These are phyloP conservation scores for Tillandsia leiboldiana DNA, from an alignment of 176 grass and related monocot species.

Conservation along the genomic window DNA sequence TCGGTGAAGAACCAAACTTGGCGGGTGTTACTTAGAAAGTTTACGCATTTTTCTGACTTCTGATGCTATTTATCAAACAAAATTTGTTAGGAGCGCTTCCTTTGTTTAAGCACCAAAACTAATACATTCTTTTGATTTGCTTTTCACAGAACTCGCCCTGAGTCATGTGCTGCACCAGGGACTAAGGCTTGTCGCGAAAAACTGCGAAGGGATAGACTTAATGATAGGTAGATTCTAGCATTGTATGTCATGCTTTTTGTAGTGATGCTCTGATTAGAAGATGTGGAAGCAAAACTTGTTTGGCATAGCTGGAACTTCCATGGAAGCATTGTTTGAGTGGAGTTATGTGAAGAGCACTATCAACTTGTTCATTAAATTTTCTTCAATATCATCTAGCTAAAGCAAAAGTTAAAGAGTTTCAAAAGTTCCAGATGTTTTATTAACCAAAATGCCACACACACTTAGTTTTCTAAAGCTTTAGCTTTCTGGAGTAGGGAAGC, in stretches of 20 bases:
- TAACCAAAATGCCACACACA: too few species aligned
- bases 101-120: neutral
- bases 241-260: too few species aligned
- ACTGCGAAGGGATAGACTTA: slow-evolving; percentile 78
- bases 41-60: neutral
- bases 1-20: too few species aligned
- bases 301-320: neutral
- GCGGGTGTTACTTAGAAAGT: too few species aligned
- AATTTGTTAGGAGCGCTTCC: neutral
- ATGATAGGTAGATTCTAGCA: slow-evolving; percentile 50
- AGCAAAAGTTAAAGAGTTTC: too few species aligned
- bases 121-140: neutral
- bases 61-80: neutral
- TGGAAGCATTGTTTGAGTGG: neutral
- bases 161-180: slow-evolving; percentile 65
- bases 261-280: too few species aligned
- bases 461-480: neutral
- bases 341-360: too few species aligned
- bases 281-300: too few species aligned
- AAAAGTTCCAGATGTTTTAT: too few species aligned
- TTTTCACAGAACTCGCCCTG: slow-evolving; percentile 47
- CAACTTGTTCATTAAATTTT: too few species aligned
- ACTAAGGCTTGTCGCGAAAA: slow-evolving; percentile 96
- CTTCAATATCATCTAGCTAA: too few species aligned
- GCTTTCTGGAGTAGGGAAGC: neutral